Evolutionary conservation across 805 yeast genomes (phyloP).

Genomic region (Hanseniaspora thailandica): DNA sequence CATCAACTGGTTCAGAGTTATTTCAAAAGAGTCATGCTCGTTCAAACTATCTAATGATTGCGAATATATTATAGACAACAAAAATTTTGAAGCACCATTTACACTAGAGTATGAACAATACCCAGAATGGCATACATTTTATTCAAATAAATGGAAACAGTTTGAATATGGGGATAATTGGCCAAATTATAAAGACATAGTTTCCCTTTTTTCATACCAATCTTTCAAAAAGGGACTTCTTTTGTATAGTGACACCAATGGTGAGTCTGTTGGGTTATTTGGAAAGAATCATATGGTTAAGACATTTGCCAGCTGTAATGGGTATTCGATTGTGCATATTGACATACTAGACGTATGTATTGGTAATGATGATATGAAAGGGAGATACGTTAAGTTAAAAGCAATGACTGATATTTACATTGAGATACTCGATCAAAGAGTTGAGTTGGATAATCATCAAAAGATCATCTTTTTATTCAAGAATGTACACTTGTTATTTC

Average conservation of each 20-base stretch:
- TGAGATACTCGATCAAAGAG: background rate
- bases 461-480: background rate
- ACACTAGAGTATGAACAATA: background rate
- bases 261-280: background rate
- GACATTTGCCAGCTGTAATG: background rate
- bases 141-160: background rate
- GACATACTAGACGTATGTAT: constrained; percentile 3
- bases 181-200: background rate
- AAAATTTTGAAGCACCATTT: background rate
- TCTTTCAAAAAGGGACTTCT: background rate
- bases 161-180: background rate
- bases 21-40: background rate
- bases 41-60: background rate
- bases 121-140: background rate
- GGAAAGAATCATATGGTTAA: background rate
- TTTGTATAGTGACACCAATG: background rate
- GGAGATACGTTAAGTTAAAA: background rate
- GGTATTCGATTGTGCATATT: background rate
- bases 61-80: background rate
- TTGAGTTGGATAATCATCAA: background rate
- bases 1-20: background rate
- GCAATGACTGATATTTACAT: background rate
- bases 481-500: background rate
- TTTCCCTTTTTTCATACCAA: background rate
- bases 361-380: background rate